Base-by-base conservation (phyloP, 2,329 filamentous ascomycete genomes). In the Fusarium bulbicola region DNA sequence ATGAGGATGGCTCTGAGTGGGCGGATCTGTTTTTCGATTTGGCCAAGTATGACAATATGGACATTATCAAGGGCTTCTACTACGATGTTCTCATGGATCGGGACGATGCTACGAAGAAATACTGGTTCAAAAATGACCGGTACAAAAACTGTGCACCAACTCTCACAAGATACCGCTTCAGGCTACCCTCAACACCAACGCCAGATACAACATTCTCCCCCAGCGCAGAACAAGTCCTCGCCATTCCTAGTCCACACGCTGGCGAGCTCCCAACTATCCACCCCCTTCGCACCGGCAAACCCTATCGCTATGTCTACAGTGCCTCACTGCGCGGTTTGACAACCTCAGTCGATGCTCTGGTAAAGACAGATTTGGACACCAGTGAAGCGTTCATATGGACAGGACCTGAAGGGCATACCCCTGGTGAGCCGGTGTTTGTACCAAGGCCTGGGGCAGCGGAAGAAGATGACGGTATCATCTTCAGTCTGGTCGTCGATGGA, bases 221-320 rank as follows among this genome's bases (percentile, higher is more conserved):
- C 7, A 66, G 63, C 1, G 82, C 77, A 4, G 74, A 82, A 40
- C 79, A 83, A n/a, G 72, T 85, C 0, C 73, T 87, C 13, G 79
- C 84, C 28, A 88, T 90, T 50, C 83, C 84, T 12, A 84, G 83
- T 1, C 88, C 89, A 2, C 86, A 89, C 69, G 80, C 83, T 2
- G 88, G 90, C 68, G 92, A 94, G 67, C 83, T 94, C 12, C 91
- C 92, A 1, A 89, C 86, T 12, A 91, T 93, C 76, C 92, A 93
- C 79, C 87, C 89, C 1, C 64, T 73, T 3, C 90, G 85, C 72
- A 79, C 84, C 1, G 88, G 86, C 7, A 85, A 81, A 40, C 84
- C 81, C 8, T 86, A 91, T 75, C 88, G 90, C 36, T 93, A 88
- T 77, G 85, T 90, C 18, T 94, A 92, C 77, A 85, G 86, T 52